A percentile compares a stretch with the other conserved stretches of the same genome.
Conservation (phyloP, 805 yeast genomes). For the Candida anglica region DNA sequence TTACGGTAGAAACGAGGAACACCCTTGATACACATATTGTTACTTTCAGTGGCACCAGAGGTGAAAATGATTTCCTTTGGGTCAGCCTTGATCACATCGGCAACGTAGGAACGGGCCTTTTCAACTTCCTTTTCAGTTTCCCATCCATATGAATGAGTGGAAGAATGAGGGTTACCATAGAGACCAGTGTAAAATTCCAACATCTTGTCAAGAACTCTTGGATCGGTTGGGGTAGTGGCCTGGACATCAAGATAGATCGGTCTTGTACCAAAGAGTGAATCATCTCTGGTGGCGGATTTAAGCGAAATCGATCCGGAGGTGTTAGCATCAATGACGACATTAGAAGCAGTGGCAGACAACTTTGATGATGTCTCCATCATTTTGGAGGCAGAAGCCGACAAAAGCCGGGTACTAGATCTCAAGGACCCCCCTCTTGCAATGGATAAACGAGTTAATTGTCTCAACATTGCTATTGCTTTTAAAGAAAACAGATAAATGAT, state of each 20-base stretch:
- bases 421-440: too few relatives aligned
- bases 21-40: constrained; percentile 93
- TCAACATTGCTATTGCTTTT: too few relatives aligned
- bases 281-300: constrained; percentile 43
- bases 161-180: constrained; percentile 96
- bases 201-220: constrained; percentile 90
- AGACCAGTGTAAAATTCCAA: constrained; percentile 82
- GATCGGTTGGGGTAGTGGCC: constrained; percentile 98
- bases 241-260: constrained; percentile 97
- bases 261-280: constrained; percentile 57
- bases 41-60: constrained; percentile 96
- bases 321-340: constrained; percentile 3
- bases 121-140: constrained; percentile 94
- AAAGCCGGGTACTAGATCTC: too few relatives aligned
- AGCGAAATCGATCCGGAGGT: constrained; percentile 36
- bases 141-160: constrained; percentile 98
- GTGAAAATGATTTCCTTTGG: constrained; percentile 96
- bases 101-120: constrained; percentile 76
- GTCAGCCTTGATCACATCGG: constrained; percentile 84
- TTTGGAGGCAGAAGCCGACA: too few relatives aligned
- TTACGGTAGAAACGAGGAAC: constrained; percentile 89
- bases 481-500: too few relatives aligned
- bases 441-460: too few relatives aligned
- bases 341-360: constrained; percentile 1
- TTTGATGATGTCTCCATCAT: too few relatives aligned